phyloP scores from a whole-genome alignment of 345 rosid genomes.

The Turritis glabra region DNA sequence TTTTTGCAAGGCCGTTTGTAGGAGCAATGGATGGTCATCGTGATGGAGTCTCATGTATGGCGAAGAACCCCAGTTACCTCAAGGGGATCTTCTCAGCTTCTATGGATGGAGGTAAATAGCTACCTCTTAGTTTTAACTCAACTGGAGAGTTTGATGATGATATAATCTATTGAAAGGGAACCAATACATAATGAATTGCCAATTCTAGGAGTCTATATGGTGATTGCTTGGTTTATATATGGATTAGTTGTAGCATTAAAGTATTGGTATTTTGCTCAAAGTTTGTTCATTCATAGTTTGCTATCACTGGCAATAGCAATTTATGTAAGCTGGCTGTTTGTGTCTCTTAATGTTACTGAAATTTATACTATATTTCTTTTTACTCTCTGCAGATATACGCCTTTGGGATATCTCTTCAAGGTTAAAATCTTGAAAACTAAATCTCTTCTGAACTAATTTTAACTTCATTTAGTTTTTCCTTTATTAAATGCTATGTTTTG shows the following conservation, averaged over 20 bases:
- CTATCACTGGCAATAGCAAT: neutral
- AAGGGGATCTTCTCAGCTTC: conserved; percentile 93
- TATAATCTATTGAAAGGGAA: neutral
- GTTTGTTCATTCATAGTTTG: neutral
- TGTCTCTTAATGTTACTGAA: neutral
- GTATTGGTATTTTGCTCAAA: neutral
- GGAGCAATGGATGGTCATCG: conserved; percentile 97
- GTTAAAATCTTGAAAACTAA: conserved; percentile 39
- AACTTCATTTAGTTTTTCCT: neutral
- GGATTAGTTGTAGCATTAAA: neutral
- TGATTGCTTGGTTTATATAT: neutral
- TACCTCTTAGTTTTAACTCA: neutral
- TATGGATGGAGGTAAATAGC: conserved; percentile 82
- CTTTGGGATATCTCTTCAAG: conserved; percentile 94
- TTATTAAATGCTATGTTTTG: neutral
- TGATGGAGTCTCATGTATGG: conserved; percentile 89
- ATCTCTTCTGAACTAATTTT: neutral
- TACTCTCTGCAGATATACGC: conserved; percentile 71
- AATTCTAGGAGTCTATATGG: neutral
- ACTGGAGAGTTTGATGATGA: neutral
- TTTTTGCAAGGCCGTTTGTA: conserved; percentile 87
- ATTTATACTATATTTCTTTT: neutral
- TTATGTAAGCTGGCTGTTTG: neutral
- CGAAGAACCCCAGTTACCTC: conserved; percentile 84
- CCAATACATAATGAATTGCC: neutral